Conservation (phyloP, 305 asterid species). For the Euphrasia arctica region DNA sequence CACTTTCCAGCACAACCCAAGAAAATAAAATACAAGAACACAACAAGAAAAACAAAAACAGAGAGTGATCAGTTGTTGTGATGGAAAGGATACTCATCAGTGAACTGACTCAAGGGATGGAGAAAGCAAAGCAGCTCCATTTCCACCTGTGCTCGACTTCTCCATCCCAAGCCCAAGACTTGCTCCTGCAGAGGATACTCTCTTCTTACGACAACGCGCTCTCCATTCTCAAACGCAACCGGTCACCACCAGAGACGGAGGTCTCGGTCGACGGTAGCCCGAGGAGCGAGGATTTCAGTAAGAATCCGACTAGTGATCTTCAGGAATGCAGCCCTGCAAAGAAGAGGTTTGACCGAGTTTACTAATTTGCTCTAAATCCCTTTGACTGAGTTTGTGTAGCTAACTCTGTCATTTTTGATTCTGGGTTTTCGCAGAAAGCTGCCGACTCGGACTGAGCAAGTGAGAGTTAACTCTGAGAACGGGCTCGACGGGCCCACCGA, state of each 20-base stretch:
- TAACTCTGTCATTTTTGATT: neutral
- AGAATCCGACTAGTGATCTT: constrained; percentile 19
- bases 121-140: constrained; percentile 58
- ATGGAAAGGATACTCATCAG: constrained; percentile 51
- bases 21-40: too few species aligned
- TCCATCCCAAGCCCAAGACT: constrained; percentile 33
- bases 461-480: constrained; percentile 43
- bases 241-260: neutral
- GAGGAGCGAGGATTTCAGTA: neutral
- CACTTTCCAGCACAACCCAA: constrained; percentile 2
- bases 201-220: constrained; percentile 54
- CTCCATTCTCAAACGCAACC: constrained; percentile 41
- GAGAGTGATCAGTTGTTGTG: neutral
- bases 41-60: neutral
- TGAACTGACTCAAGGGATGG: constrained; percentile 60
- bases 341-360: constrained; percentile 44
- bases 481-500: constrained; percentile 71
- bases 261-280: neutral
- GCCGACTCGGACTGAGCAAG: constrained; percentile 67
- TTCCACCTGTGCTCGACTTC: constrained; percentile 36
- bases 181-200: constrained; percentile 43
- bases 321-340: constrained; percentile 41
- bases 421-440: constrained; percentile 46
- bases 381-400: neutral
- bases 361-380: constrained; percentile 6